Evolutionary conservation across 768 basidiomycete genomes (phyloP), one percentile per base, ranked within the genome.

Genomic region (Lactarius vividus): DNA sequence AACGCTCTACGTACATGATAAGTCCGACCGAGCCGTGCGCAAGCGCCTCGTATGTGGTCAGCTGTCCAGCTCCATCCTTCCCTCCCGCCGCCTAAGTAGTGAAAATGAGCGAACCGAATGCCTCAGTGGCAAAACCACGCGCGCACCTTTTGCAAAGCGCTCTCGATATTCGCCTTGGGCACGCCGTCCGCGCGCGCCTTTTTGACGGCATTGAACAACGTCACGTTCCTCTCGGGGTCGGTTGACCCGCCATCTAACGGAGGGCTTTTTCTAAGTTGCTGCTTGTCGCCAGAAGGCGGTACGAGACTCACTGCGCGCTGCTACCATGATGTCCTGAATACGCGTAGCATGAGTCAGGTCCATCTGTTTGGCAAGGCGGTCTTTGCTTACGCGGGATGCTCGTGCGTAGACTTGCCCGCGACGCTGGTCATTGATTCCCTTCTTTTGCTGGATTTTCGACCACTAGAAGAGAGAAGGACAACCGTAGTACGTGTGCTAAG

Each of bases 391-490:
- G 20, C 68, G 67, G 53, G 33, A 63, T 2, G 57, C 62, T 20
- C 64, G 68, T 20, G 54, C 61, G n/a, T 63, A 69, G 23, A 64
- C 40, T 58, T 59, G 39, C n/a, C 66, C 57, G 40, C 68, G 68
- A 39, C 65, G 64, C 26, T 53, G 61, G 49, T 70, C 70, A 2
- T 37, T 69, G 6, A 44, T 18, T 0, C 70, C 70, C n/a, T 70
- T 70, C 56, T 61, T 65, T 39, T 69, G 64, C 62, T 70, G 68
- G 20, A 70, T 69, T 37, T 70, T 70, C 35, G 70, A 70, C 70
- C 70, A 70, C 70, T 70, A 59, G 26, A 35, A 59, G 37, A 35
- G 15, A 39, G n/a, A 31, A 9, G 33, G n/a, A 23, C 44, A 46
- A n/a, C 42, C 42, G 9, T 5, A 44, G 42, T 20, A 44, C 20